Percentiles rank a stretch among this genome's conserved stretches.
phyloP scores from a whole-genome alignment of 2,329 filamentous ascomycete species.

The Colletotrichum horii region DNA sequence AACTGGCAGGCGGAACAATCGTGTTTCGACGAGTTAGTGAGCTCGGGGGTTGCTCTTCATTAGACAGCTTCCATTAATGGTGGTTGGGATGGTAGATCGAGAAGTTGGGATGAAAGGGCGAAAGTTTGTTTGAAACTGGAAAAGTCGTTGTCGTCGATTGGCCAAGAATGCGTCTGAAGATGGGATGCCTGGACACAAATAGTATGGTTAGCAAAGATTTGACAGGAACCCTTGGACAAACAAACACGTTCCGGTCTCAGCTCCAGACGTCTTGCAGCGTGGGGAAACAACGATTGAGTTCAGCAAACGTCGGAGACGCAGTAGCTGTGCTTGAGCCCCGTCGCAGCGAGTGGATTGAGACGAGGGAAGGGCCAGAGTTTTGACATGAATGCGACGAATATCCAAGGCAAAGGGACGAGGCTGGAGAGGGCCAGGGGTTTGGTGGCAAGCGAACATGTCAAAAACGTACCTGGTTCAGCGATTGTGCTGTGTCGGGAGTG shows the following conservation, averaged over 20 bases:
- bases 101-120: background rate
- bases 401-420: background rate
- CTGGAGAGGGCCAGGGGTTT: background rate
- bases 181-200: conserved; percentile 7
- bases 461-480: conserved; percentile 15
- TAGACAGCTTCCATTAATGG: conserved; percentile 17
- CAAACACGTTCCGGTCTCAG: conserved; percentile 5
- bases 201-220: conserved; percentile 4
- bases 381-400: background rate
- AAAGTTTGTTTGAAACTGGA: conserved; percentile 5
- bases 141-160: background rate
- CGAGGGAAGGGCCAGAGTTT: background rate
- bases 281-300: conserved; percentile 1
- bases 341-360: conserved; percentile 10
- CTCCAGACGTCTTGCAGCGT: background rate
- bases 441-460: background rate
- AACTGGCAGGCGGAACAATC: background rate
- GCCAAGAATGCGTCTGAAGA: conserved; percentile 8
- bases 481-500: conserved; percentile 13
- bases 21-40: background rate
- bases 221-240: conserved; percentile 8
- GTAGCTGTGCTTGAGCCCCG: conserved; percentile 1
- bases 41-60: conserved; percentile 2
- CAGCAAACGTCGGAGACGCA: background rate
- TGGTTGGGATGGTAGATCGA: background rate